Base-by-base conservation (phyloP, 768 basidiomycete species). In the Rhizopogon salebrosus region DNA sequence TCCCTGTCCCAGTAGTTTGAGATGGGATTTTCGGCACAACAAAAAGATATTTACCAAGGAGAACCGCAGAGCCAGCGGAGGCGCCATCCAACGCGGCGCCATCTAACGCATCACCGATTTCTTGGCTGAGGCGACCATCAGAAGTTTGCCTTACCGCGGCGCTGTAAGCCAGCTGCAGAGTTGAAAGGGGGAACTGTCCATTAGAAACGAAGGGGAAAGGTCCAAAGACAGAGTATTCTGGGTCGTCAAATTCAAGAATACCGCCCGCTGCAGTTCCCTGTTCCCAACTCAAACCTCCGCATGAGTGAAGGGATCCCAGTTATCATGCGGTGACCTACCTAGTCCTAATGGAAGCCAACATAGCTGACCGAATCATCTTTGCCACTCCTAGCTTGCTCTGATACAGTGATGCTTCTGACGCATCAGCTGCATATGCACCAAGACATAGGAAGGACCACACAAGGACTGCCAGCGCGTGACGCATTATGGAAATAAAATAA, bases 51-150 rank as follows among this genome's bases (percentile, higher is more conserved):
- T 38, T 50, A 60, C 64, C 64, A 22, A 66, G 38, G 13, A 66
- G 49, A 6, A 66, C 65, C 16, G 52, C 55, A 14, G 59, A 58
- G 1, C 62, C 65, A 13, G 65, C 55, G 18, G 64, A 65, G 3
- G 65, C 65, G 16, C 65, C 65, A 49, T 66, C 65, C 8, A 66
- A 54, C 7, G 64, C 62, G 16, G 65, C 64, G 26, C 62, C 65
- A 22, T 66, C 65, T 22, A 56, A 27, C 2, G 54, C 65, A 53
- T 66, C 65, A 26, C 55, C 56, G 23, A 66, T 60, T 23, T 57
- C 38, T 48, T 66, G 65, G 45, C 63, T 64, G 24, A 66, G 57
- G 35, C 65, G 59, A 11, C 65, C 65, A 27, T 66, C 65, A n/a
- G 53, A 27, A 26, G 57, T 58, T 57, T 65, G 65, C 16, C 65